Conservation (phyloP, 257 asterid species). For the Solanum corneliomulleri region DNA sequence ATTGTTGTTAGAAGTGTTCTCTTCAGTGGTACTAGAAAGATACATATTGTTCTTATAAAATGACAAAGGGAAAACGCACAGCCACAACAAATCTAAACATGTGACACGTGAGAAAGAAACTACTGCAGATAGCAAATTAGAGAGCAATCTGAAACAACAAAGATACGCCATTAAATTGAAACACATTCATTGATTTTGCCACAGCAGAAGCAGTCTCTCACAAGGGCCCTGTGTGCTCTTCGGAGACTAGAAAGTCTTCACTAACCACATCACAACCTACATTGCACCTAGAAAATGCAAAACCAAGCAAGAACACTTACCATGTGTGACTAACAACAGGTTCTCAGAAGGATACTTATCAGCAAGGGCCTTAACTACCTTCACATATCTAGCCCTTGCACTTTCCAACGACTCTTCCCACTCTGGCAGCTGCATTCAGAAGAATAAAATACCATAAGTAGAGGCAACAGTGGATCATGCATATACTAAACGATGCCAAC, state of each 20-base stretch:
- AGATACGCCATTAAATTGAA: neutral
- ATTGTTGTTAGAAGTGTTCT: neutral
- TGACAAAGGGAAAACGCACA: neutral
- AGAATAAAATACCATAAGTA: neutral
- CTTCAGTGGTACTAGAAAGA: neutral
- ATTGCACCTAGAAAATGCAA: neutral
- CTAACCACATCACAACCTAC: neutral
- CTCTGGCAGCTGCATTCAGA: conserved; percentile 45
- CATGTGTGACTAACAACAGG: conserved; percentile 82
- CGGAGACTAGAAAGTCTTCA: neutral
- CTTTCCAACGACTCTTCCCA: conserved; percentile 58
- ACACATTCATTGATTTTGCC: neutral
- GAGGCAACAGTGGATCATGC: neutral
- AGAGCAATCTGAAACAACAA: neutral
- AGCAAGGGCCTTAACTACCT: conserved; percentile 59
- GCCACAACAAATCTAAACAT: neutral
- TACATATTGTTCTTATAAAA: neutral
- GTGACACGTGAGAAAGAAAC: neutral
- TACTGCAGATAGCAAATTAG: neutral
- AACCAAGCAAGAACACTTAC: conserved; percentile 24
- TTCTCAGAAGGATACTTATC: conserved; percentile 76
- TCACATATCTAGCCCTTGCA: conserved; percentile 48
- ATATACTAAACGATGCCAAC: neutral
- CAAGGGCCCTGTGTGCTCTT: neutral
- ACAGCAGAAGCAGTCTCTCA: neutral